Evolutionary conservation across 495 filamentous ascomycete species (phyloP).

Genomic region (Friedmanniomyces simplex): DNA sequence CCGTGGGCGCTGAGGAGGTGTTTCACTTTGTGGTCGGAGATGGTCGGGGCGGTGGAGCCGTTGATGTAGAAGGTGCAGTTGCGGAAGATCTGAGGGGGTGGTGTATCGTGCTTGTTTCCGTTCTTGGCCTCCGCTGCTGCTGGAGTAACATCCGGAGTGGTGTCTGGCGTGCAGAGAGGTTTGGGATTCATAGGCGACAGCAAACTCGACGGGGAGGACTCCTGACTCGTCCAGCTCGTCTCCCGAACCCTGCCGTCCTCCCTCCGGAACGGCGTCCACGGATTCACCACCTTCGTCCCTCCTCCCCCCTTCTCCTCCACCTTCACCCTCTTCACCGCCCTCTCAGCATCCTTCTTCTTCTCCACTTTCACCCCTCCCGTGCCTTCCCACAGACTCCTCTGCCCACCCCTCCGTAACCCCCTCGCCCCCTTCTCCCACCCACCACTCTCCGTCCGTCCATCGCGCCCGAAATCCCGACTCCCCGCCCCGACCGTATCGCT

Average conservation of each 20-base stretch:
- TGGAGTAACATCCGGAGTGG: not conserved
- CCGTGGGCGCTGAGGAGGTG: constrained; percentile 64
- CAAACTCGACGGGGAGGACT: constrained; percentile 14
- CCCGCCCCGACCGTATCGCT: constrained; percentile 50
- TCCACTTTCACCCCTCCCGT: constrained; percentile 31
- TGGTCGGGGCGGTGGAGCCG: constrained; percentile 66
- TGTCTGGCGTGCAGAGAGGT: not conserved
- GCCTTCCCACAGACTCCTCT: constrained; percentile 30
- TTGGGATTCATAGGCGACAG: constrained; percentile 9
- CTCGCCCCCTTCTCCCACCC: constrained; percentile 35
- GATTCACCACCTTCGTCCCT: constrained; percentile 9
- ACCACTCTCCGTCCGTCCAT: constrained; percentile 36
- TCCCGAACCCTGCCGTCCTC: constrained; percentile 17
- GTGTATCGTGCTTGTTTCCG: not conserved
- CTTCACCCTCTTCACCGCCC: constrained; percentile 23
- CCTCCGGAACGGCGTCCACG: constrained; percentile 10
- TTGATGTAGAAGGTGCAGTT: constrained; percentile 73
- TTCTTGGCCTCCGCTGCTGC: not conserved
- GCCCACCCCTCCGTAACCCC: constrained; percentile 36
- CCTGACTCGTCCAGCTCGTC: constrained; percentile 16
- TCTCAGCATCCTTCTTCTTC: constrained; percentile 21
- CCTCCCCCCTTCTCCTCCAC: constrained; percentile 26
- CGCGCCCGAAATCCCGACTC: constrained; percentile 28
- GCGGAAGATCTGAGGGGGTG: constrained; percentile 45
- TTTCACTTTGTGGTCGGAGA: constrained; percentile 83